Conservation (phyloP, 2,329 filamentous ascomycete species). For the Hypomyces perniciosus region DNA sequence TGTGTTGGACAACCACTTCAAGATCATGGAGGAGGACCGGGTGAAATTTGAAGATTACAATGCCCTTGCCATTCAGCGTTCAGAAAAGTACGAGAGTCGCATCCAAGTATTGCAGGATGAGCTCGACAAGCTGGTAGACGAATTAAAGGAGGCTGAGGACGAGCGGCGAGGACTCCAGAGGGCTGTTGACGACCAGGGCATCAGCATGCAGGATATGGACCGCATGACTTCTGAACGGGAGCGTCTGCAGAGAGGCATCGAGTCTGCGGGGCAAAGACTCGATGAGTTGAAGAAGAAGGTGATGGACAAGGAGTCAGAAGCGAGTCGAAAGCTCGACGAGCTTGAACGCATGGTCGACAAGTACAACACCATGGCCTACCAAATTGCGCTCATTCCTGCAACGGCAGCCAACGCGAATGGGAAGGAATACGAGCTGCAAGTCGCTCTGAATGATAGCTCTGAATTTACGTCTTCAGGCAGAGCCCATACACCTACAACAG, state of each 20-base stretch:
- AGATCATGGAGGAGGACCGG: constrained; percentile 90
- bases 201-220: constrained; percentile 97
- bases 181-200: constrained; percentile 84
- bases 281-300: constrained; percentile 82
- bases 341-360: constrained; percentile 84
- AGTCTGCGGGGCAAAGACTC: constrained; percentile 66
- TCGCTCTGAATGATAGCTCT: constrained; percentile 72
- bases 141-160: constrained; percentile 73
- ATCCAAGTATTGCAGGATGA: constrained; percentile 81
- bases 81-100: constrained; percentile 80
- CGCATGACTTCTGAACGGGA: constrained; percentile 96
- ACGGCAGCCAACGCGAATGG: constrained; percentile 83
- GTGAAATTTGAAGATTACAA: constrained; percentile 96
- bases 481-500: constrained; percentile 40
- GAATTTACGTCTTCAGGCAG: constrained; percentile 66
- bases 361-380: constrained; percentile 92
- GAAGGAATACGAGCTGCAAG: constrained; percentile 73
- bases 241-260: constrained; percentile 81
- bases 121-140: constrained; percentile 68
- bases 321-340: constrained; percentile 79
- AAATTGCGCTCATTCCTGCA: constrained; percentile 82
- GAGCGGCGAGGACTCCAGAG: constrained; percentile 76
- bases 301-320: constrained; percentile 81
- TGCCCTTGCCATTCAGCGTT: constrained; percentile 71
- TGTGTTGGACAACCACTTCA: constrained; percentile 81